A percentile compares a stretch with the other conserved stretches of the same genome.
These are phyloP conservation scores for Trichoderma simmonsii DNA, from an alignment of 2,329 filamentous ascomycete genomes.

Conservation along the genomic window DNA sequence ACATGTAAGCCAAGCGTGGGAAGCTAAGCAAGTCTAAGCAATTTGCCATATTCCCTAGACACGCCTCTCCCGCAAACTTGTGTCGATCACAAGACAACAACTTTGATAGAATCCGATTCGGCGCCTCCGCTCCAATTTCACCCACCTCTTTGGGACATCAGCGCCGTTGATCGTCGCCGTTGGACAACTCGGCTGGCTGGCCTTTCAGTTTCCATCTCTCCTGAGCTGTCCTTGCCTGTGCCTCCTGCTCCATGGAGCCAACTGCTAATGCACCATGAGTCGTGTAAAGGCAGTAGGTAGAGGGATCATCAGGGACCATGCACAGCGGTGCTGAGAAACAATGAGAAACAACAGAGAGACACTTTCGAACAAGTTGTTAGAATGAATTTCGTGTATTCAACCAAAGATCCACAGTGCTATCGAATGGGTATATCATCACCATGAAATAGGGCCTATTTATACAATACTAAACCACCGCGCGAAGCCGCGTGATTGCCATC, in stretches of 20 bases:
- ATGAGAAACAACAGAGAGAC: background rate
- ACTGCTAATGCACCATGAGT: background rate
- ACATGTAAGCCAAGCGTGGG: constrained; percentile 12
- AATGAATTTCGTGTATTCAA: constrained; percentile 16
- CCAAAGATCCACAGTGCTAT: constrained; percentile 16
- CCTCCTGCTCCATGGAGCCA: background rate
- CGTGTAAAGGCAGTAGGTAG: background rate
- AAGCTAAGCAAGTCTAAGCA: background rate
- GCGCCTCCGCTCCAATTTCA: constrained; percentile 4
- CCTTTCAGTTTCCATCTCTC: background rate
- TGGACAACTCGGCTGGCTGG: background rate
- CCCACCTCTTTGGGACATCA: constrained; percentile 16
- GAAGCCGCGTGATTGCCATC: constrained; percentile 12
- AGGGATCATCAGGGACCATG: constrained; percentile 16
- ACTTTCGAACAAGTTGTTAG: background rate
- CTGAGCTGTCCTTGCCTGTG: background rate
- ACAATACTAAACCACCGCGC: constrained; percentile 17
- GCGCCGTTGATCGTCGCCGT: constrained; percentile 9
- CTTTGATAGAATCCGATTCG: background rate
- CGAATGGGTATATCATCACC: constrained; percentile 23
- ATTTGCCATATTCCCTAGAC: background rate
- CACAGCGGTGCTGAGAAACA: background rate
- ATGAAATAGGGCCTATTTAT: constrained; percentile 21
- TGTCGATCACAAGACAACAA: background rate
- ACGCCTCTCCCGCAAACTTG: constrained; percentile 11